Conservation (phyloP, 495 filamentous ascomycete genomes). For the Podospora comata region DNA sequence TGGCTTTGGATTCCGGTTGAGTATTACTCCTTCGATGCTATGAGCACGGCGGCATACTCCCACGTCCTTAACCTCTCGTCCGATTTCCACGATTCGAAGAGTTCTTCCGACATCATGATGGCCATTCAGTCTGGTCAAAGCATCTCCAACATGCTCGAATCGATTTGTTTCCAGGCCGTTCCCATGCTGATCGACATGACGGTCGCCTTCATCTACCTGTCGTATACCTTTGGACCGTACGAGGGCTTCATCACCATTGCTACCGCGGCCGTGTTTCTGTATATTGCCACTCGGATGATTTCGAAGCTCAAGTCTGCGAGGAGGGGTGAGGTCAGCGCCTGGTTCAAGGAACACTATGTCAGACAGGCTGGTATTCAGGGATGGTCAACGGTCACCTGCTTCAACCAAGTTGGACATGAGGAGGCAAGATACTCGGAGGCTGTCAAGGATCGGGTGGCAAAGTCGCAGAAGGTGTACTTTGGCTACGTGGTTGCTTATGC, state of each 20-base stretch:
- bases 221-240: constrained; percentile 65
- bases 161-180: constrained; percentile 61
- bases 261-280: constrained; percentile 61
- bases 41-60: constrained; percentile 65
- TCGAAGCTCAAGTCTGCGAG: constrained; percentile 36
- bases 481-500: constrained; percentile 46
- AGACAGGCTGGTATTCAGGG: constrained; percentile 62
- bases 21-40: constrained; percentile 57
- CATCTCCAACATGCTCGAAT: constrained; percentile 62
- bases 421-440: constrained; percentile 56
- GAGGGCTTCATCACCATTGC: constrained; percentile 67
- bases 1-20: constrained; percentile 66
- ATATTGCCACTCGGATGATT: constrained; percentile 55
- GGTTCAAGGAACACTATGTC: constrained; percentile 57
- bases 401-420: constrained; percentile 69
- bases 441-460: constrained; percentile 42
- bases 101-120: constrained; percentile 65
- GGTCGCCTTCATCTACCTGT: constrained; percentile 67
- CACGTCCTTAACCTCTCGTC: constrained; percentile 75
- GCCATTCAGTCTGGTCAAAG: constrained; percentile 63
- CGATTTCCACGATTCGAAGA: constrained; percentile 76
- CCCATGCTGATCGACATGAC: constrained; percentile 71
- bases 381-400: constrained; percentile 68
- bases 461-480: constrained; percentile 39
- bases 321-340: constrained; percentile 35